phyloP scores from a whole-genome alignment of 495 filamentous ascomycete species.

The Xylaria scruposa region DNA sequence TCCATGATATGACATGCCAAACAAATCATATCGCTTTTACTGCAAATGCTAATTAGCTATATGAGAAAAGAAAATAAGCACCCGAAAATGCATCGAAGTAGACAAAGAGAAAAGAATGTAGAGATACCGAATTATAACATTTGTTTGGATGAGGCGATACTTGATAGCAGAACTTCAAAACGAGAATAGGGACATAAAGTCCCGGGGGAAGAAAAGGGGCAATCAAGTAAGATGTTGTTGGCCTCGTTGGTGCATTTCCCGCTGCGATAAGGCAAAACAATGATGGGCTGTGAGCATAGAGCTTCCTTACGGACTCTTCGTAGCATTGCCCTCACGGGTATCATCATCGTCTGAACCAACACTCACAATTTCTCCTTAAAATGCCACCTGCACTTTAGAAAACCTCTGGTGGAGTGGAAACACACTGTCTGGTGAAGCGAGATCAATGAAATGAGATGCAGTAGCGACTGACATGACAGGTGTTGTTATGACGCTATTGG shows the following conservation, averaged over 20 bases:
- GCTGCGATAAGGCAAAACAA: background rate
- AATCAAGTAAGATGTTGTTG: background rate
- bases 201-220: background rate
- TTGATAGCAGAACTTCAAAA: background rate
- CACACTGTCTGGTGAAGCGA: no score
- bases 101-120: background rate
- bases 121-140: background rate
- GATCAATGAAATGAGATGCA: background rate
- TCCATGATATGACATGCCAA: background rate
- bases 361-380: background rate
- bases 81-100: conserved; percentile 5
- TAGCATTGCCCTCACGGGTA: background rate
- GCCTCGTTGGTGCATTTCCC: background rate
- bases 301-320: background rate
- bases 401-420: background rate
- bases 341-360: background rate
- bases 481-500: background rate
- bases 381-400: background rate
- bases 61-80: background rate
- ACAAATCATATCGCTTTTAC: background rate
- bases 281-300: background rate
- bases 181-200: background rate
- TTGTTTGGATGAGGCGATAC: background rate
- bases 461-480: background rate
- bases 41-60: background rate